These are phyloP conservation scores for Neodidymelliopsis sp. DNA, from an alignment of 2,329 filamentous ascomycete genomes.

Conservation along the genomic window DNA sequence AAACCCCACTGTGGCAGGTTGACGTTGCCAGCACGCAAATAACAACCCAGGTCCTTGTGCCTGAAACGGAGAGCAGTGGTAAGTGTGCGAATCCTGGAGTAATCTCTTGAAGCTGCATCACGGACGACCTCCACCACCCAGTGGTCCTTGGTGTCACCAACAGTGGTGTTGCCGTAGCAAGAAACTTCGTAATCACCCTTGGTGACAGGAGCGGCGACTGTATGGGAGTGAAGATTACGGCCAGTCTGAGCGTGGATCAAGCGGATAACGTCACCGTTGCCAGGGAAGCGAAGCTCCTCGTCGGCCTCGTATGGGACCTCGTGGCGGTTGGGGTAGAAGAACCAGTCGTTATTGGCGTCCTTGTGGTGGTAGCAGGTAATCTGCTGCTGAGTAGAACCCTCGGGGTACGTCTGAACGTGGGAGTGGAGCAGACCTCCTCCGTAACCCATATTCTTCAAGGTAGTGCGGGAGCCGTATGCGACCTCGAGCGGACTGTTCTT, in stretches of 20 bases:
- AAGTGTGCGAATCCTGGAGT: slow-evolving; percentile 84
- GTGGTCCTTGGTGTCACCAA: slow-evolving; percentile 97
- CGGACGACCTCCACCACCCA: slow-evolving; percentile 92
- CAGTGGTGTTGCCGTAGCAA: slow-evolving; percentile 91
- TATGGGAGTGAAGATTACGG: slow-evolving; percentile 95
- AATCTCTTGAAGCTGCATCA: slow-evolving; percentile 86
- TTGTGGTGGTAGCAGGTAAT: slow-evolving; percentile 99
- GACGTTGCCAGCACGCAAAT: slow-evolving; percentile 91
- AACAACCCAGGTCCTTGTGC: slow-evolving; percentile 85
- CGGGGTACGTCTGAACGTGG: slow-evolving; percentile 94
- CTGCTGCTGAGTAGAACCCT: slow-evolving; percentile 93
- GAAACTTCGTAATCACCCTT: slow-evolving; percentile 94
- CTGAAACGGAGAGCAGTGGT: slow-evolving; percentile 91
- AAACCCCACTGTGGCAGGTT: slow-evolving; percentile 99
- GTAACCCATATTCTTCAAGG: slow-evolving; percentile 99
- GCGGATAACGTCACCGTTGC: slow-evolving; percentile 79
- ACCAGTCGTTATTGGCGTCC: slow-evolving; percentile 99
- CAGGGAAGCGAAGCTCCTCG: slow-evolving; percentile 74
- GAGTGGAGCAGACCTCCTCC: slow-evolving; percentile 95
- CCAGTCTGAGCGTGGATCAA: slow-evolving; percentile 95
- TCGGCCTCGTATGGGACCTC: slow-evolving; percentile 76
- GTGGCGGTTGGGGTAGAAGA: slow-evolving; percentile 91
- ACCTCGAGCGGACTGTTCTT: slow-evolving; percentile 94
- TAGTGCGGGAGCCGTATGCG: slow-evolving; percentile 85
- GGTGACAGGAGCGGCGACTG: slow-evolving; percentile 84